Conservation (phyloP, 78 protist genomes). For the Planoprotostelium fungivorum region DNA sequence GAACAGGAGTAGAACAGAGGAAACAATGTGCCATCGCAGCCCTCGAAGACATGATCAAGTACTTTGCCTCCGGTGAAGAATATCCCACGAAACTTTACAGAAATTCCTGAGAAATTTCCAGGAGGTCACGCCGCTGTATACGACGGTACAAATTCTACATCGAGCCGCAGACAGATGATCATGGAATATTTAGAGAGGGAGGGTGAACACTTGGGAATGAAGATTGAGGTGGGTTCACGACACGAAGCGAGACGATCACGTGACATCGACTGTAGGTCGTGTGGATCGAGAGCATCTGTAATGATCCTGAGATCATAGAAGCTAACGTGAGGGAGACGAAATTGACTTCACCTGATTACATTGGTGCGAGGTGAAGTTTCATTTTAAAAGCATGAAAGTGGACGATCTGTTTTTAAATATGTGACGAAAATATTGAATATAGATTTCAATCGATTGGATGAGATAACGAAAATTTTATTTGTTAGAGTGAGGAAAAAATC, state of each 20-base stretch:
- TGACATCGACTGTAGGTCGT: neutral
- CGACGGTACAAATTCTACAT: neutral
- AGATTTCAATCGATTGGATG: constrained; percentile 25
- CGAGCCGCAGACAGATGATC: neutral
- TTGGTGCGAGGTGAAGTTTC: constrained; percentile 6
- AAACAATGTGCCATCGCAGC: neutral
- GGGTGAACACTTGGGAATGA: neutral
- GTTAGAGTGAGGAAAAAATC: no score
- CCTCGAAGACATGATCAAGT: neutral
- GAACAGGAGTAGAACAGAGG: neutral
- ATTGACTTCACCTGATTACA: constrained; percentile 54
- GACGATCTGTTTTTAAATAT: neutral
- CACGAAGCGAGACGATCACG: neutral
- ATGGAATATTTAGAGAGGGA: neutral
- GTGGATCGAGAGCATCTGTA: constrained; percentile 16
- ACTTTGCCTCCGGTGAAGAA: no score
- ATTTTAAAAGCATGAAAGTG: neutral
- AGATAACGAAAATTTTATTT: no score
- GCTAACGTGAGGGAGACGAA: constrained; percentile 64
- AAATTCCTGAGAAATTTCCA: no score
- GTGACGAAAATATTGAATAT: neutral
- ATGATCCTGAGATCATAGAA: constrained; percentile 42
- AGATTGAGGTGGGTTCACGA: neutral
- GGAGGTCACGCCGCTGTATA: neutral
- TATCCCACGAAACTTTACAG: no score